phyloP scores from a whole-genome alignment of 495 filamentous ascomycete species.

The Penicillium coffeae region DNA sequence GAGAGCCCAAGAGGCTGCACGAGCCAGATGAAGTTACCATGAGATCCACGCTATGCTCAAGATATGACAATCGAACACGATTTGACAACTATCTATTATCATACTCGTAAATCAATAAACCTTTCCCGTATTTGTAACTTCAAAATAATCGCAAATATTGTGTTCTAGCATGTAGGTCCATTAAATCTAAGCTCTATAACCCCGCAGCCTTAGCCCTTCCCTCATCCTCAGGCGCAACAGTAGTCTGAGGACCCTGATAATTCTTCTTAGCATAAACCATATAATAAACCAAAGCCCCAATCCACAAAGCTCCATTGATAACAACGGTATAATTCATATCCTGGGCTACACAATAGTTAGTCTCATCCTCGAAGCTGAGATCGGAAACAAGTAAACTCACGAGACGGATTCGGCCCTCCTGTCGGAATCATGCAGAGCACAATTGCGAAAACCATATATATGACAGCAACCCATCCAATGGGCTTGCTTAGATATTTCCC shows the following conservation, averaged over 20 bases:
- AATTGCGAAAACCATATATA: constrained; percentile 51
- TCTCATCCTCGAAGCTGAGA: background rate
- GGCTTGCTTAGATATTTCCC: constrained; percentile 46
- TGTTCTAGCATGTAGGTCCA: background rate
- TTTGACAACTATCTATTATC: too few relatives aligned
- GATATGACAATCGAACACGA: too few relatives aligned
- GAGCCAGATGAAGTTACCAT: too few relatives aligned
- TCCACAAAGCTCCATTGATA: constrained; percentile 59
- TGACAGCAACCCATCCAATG: constrained; percentile 50
- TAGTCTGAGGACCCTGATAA: constrained; percentile 70
- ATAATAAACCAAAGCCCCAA: constrained; percentile 59
- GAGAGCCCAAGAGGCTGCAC: too few relatives aligned
- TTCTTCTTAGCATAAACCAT: constrained; percentile 62
- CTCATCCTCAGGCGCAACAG: constrained; percentile 38
- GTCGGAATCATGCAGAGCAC: constrained; percentile 52
- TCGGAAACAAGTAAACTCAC: too few relatives aligned
- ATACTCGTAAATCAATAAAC: too few relatives aligned
- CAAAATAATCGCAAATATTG: background rate
- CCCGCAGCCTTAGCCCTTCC: too few relatives aligned
- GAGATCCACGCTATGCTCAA: too few relatives aligned
- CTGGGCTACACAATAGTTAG: constrained; percentile 31
- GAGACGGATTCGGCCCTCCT: constrained; percentile 45
- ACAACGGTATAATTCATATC: constrained; percentile 66
- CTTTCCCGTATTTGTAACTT: too few relatives aligned
- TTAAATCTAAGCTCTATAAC: too few relatives aligned